Evolutionary conservation across 108 stramenopile genomes (phyloP), one percentile per base, ranked within the genome.

Genomic region (Mayamaea pseudoterrestris): DNA sequence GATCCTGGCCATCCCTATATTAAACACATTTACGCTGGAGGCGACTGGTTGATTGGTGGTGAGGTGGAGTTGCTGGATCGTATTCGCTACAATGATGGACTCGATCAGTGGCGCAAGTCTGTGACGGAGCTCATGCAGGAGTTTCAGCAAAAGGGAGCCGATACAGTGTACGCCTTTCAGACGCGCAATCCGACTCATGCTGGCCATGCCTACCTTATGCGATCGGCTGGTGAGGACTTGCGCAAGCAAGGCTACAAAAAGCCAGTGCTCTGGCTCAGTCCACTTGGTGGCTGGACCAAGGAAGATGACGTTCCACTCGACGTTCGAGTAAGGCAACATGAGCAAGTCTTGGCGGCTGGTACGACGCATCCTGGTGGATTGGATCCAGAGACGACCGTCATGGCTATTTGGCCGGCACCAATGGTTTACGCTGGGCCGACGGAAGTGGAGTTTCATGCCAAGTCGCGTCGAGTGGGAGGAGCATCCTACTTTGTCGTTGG

Each of bases 401-500:
- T 98, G 97, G 97, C 94, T 27, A 98, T 98, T 68, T 98, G 97
- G 97, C 97, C 97, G 29, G 64, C 93, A 44, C 97, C 97, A 27
- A 98, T 98, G 94, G 90, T 98, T 34, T 98, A 98, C 61, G 97
- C 93, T n/a, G 97, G 97, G 20, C 97, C 97, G 18, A 98, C 97
- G 22, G 97, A 98, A 66, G 97, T 98, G 5, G 73, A 93, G 61
- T 98, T 98, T 68, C 97, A 98, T 64, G 97, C 97, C 64, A 96
- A 96, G 65, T 89, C 85, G 29, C 73, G 97, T 30, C 83, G 97
- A 31, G 69, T 69, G 41, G 94, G 84, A 27, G 97, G 97, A 17
- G 97, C 97, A 7, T 85, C 86, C 46, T 98, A 86, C 68, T 98
- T 98, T 72, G 91, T 98, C 0, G 97, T 95, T 7, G 97, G 97